Evolutionary conservation across 495 filamentous ascomycete species (phyloP).

Genomic region (Podospora bellae-mahoneyi): DNA sequence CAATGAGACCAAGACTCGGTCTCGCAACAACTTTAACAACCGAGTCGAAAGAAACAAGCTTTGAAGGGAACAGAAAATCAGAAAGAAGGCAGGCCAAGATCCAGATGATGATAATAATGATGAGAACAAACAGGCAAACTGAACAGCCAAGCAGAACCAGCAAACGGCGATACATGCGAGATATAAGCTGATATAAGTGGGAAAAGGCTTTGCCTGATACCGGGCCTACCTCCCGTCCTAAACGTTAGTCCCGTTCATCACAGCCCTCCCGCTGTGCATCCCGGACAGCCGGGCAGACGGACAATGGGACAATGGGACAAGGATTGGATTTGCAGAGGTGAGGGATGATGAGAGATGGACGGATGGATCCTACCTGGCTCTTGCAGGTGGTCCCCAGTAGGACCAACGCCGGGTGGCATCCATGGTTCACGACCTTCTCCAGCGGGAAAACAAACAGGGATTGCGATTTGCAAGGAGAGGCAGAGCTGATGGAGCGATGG

Average conservation of each 20-base stretch:
- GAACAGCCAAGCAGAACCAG: neutral
- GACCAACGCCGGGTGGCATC: neutral
- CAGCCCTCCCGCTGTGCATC: neutral
- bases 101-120: neutral
- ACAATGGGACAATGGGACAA: neutral
- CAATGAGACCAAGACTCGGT: neutral
- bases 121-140: neutral
- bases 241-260: neutral
- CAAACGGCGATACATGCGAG: neutral
- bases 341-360: neutral
- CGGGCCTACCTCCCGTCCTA: neutral
- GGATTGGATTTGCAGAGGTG: neutral
- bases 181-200: neutral
- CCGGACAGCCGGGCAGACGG: neutral
- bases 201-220: neutral
- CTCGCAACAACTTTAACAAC: neutral
- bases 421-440: neutral
- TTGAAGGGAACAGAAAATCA: neutral
- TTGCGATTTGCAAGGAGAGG: neutral
- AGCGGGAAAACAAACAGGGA: neutral
- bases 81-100: neutral
- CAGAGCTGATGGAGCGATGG: neutral
- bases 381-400: neutral
- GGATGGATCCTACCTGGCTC: neutral
- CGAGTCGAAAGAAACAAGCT: neutral